Evolutionary conservation across 768 basidiomycete genomes (phyloP), one percentile per base, ranked within the genome.

Genomic region (Lentinula lateritia): DNA sequence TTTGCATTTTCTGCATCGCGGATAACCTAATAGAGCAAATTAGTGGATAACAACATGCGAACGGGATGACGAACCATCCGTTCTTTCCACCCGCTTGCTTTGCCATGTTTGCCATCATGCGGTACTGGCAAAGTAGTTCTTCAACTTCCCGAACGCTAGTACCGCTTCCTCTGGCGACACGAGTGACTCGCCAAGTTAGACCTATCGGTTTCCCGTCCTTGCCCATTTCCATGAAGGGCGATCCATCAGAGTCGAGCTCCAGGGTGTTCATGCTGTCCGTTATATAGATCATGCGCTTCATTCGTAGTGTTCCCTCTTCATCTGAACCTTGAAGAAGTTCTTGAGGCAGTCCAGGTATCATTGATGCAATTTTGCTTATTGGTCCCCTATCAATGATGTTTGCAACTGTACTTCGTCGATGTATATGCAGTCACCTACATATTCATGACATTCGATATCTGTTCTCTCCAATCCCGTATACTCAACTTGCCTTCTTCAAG

Each of bases 41-140:
- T 38, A n/a, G 45, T 41, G 46, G 57, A 9, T 34, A 55, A 60
- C 36, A 50, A 23, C 10, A 62, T n/a, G 18, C 52, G 50, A 20
- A 9, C 35, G 52, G 38, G 18, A 61, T 32, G 20, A 74, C 87
- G 62, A 62, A 89, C 90, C 93, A 93, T 68, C 95, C 95, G 64
- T 95, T 93, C 83, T 97, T 97, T 45, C 95, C 95, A 53, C 97
- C 97, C 6, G 94, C 95, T 70, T 94, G 90, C 79, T 95, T 97
- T 38, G 96, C 97, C 91, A 99, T 95, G 69, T 93, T 95, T 58
- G 94, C 89, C 93, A 99, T 97, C 92, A 98, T 95, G 50, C 93
- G 86, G 68, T 98, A 97, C 75, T 99, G 97, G 68, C 93, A 93
- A 50, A 99, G 76, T 61, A 98, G 73, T 70, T 99, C 96, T 72